Evolutionary conservation across 192 early-diverging fungal genomes (phyloP).

Genomic region (Globomyces pollinis-pini): DNA sequence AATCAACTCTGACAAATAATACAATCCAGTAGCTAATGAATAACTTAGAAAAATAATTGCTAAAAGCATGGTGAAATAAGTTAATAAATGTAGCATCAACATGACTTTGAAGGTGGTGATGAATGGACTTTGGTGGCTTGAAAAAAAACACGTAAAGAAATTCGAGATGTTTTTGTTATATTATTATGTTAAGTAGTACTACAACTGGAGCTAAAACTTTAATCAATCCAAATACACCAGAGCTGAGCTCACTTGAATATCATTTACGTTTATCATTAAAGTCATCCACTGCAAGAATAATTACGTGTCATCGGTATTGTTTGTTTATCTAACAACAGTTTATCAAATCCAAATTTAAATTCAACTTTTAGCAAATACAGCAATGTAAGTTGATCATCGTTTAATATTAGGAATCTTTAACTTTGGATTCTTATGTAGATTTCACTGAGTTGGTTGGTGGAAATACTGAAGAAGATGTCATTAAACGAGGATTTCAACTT

Average conservation of each 20-base stretch:
- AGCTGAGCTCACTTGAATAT: conserved; percentile 19
- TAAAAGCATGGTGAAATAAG: conserved; percentile 30
- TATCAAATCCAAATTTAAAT: conserved; percentile 46
- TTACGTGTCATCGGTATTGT: too few relatives aligned
- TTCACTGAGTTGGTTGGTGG: conserved; percentile 30
- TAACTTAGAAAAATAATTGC: conserved; percentile 38
- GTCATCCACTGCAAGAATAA: conserved; percentile 48
- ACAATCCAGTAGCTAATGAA: conserved; percentile 66
- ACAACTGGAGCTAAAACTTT: conserved; percentile 9
- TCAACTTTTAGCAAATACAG: conserved; percentile 45
- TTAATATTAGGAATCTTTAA: conserved; percentile 33
- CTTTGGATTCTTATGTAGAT: conserved; percentile 38
- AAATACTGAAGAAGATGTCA: conserved; percentile 56
- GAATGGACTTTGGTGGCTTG: neutral
- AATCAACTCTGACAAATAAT: conserved; percentile 69
- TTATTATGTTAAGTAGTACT: neutral
- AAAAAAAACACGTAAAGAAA: too few relatives aligned
- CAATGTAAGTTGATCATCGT: conserved; percentile 22
- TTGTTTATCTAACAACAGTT: too few relatives aligned
- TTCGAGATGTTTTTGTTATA: too few relatives aligned
- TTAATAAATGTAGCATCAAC: conserved; percentile 23
- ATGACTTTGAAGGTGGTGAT: neutral
- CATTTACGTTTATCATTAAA: conserved; percentile 45
- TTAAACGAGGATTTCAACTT: conserved; percentile 47
- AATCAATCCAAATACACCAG: neutral